These are phyloP conservation scores for Suillus fuscotomentosus DNA, from an alignment of 768 basidiomycete genomes.

Conservation along the genomic window DNA sequence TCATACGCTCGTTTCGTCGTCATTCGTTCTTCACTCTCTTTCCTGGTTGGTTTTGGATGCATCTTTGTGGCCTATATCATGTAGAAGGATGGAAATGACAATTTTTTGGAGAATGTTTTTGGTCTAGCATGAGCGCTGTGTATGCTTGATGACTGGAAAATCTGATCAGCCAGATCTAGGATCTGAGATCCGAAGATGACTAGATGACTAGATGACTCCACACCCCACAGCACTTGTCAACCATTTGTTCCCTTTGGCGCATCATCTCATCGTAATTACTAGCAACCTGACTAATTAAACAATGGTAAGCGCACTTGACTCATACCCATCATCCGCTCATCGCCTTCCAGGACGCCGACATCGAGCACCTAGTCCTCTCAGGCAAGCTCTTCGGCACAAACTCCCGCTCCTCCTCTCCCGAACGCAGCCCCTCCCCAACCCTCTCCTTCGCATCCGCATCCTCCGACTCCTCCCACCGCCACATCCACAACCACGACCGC, in stretches of 20 bases:
- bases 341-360: conserved; percentile 39
- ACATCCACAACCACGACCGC: too few relatives aligned
- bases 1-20: neutral
- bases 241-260: neutral
- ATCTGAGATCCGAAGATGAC: neutral
- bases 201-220: neutral
- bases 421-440: conserved; percentile 58
- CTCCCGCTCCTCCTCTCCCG: conserved; percentile 59
- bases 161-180: neutral
- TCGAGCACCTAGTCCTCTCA: conserved; percentile 75
- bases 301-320: neutral
- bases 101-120: neutral
- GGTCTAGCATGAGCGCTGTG: neutral
- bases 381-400: conserved; percentile 67
- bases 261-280: neutral
- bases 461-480: conserved; percentile 37
- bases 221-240: neutral
- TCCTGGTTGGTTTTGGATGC: neutral
- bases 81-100: conserved; percentile 16
- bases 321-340: neutral
- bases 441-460: conserved; percentile 25
- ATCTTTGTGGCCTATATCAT: neutral
- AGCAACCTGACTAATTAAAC: neutral
- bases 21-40: neutral
- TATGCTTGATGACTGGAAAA: neutral